Evolutionary conservation across 768 basidiomycete species (phyloP), one percentile per base, ranked within the genome.

Genomic region (Asterophora lycoperdoides): DNA sequence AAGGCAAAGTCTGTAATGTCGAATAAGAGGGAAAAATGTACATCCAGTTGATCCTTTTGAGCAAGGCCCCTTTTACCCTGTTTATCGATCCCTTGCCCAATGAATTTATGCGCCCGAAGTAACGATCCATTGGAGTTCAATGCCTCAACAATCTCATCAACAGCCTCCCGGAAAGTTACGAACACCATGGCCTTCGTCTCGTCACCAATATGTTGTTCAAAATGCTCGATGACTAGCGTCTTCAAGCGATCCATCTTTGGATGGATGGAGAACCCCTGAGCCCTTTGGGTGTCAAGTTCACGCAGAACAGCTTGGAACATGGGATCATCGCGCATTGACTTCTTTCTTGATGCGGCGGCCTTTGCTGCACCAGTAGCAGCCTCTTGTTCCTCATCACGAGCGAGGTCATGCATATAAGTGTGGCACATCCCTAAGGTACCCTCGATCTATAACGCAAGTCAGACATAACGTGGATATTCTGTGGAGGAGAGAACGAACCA

Each of bases 181-280:
- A 98, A 99, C 14, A 99, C 89, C 87, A 98, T 99, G 15, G 86
- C 89, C 52, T 84, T 78, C 1, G 91, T 91, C 39, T 79, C 64
- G 6, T 76, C 74, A n/a, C 67, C 66, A 39, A 76, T 59, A 41
- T 68, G 69, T 48, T 79, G 69, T 3, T 76, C 78, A 60, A 97
- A 96, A 65, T 96, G 88, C 37, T 89, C 79, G 14, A 94, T 66
- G 5, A 92, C 70, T 23, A 98, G 70, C 3, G 73, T 70, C 49
- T 83, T 83, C 9, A 95, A 75, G 49, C 77, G 84, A 40, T 92
- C 91, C 82, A 97, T 86, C 72, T 99, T 99, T 3, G 95, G 95
- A 67, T 99, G 95, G 45, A 77, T 63, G 1, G 74, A 64, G 58
- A 84, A 82, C 4, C 83, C 84, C 8, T 67, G 64, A 20, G 67